Base-by-base conservation (phyloP, 192 early-diverging fungal genomes). In the Dimargaris xerosporica region DNA sequence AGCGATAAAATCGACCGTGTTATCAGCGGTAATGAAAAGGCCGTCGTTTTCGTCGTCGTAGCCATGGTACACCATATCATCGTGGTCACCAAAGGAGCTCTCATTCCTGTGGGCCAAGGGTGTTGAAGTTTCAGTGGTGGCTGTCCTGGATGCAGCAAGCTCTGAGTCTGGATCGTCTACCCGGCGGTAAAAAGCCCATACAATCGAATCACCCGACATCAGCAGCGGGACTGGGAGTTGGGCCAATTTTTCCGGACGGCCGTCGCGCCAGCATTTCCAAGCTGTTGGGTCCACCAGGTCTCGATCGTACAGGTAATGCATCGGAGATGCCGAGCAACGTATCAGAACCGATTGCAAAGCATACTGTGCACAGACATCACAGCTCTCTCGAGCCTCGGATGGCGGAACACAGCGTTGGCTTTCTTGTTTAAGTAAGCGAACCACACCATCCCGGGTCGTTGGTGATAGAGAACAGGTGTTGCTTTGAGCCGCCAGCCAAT, bases 281-380 rank as follows among this genome's bases (percentile, higher is more conserved):
- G 12, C 17, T 11, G 34, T 28, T 1, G 16, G 56, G 5, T 59
- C 31, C 23, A 59, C 56, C 31, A 59, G 39, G 23, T 59, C 56
- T 16, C 56, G 56, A 23, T 59, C 56, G 23, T 39, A 59, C 23
- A 59, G 30, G 56, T 59, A 59, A 59, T 39, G 41, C 29, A 15
- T 16, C 23, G 34, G 31, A 10, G 39, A 19, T 59, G 7, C 3
- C 16, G 19, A 21, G 31, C 6, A 1, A 39, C 47, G 3, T 7
- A 50, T 7, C 17, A 50, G 17, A 7, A 50, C 47, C 3, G 47
- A 21, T 50, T 50, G 47, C 7, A 50, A 7, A 21, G 17, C 47
- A 50, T 50, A 50, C n/a, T 50, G 47, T 50, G 19, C 19, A 21
- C 7, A 23, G 47, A 50, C 19, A 7, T 7, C 9, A 4, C 9